Evolutionary conservation across 352 stramenopile genomes (phyloP), one percentile per base, ranked within the genome.

Genomic region (Pilasporangium apinafurcum): DNA sequence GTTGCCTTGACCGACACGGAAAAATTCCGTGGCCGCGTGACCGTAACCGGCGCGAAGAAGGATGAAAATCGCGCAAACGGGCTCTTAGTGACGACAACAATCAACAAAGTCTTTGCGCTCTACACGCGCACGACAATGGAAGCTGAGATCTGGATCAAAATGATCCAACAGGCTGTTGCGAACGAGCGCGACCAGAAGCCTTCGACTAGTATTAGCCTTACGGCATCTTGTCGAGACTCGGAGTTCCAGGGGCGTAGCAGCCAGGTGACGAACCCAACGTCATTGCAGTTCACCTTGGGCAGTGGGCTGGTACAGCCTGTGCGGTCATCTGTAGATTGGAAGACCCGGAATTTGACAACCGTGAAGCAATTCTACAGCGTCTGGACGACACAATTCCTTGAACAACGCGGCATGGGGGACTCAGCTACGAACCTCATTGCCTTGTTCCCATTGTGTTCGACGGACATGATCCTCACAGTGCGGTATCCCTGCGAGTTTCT

Each of bases 361-460:
- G 62, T 87, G 38, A 88, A 88, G 54, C 78, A 93, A 48, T 93
- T 91, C 43, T 93, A 93, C 52, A 55, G 66, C 21, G 65, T 90
- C 47, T 93, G 78, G 78, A 79, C 71, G 28, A 68, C 73, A 6
- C 74, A 87, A 51, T 84, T 90, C 37, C 34, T 86, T 4, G 73
- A 86, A 28, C 67, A 82, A 5, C 62, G 71, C 16, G 63, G 66
- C 5, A 13, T 40, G 6, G 65, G 73, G 33, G 68, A 81, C 44
- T 76, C 71, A 14, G 70, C 76, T 1, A 46, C 61, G 3, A 83
- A 86, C 46, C 55, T 93, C 35, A 63, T 93, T 30, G 60, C 65
- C 24, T 60, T 93, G 3, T 93, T 93, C 39, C 76, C 81, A 12
- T 69, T 93, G 29, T 93, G 81, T 50, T 86, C 81, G 0, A 78